A percentile compares a stretch with the other conserved stretches of the same genome.
Conservation (phyloP, 768 basidiomycete species). For the Collybia mongolica region DNA sequence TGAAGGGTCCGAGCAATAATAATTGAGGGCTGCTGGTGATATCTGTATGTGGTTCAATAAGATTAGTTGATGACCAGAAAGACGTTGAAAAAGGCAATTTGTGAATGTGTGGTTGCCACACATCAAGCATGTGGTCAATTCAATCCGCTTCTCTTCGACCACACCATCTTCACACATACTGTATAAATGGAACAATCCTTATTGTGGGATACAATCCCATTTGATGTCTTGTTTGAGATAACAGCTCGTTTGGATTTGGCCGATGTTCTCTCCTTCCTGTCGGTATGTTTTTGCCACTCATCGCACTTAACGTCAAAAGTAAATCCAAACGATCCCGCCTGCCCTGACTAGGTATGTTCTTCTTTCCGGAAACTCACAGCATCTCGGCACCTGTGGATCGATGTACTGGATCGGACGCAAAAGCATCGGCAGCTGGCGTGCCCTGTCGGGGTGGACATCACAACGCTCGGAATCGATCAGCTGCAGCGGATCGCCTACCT, state of each 20-base stretch:
- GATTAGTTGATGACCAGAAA: too few species aligned
- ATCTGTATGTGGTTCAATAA: too few species aligned
- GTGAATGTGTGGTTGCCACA: too few species aligned
- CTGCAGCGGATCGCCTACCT: constrained; percentile 8
- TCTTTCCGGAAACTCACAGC: constrained; percentile 7
- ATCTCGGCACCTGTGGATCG: constrained; percentile 12
- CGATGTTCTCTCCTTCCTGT: constrained; percentile 10
- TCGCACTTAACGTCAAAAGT: too few species aligned
- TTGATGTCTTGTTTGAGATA: constrained; percentile 7
- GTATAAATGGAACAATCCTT: too few species aligned
- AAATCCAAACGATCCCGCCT: not conserved
- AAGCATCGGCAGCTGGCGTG: constrained; percentile 7
- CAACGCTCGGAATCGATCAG: constrained; percentile 4
- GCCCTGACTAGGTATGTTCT: constrained; percentile 11
- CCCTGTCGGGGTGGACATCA: constrained; percentile 6
- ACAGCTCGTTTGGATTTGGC: constrained; percentile 6
- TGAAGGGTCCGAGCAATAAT: too few species aligned
- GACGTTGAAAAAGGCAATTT: too few species aligned
- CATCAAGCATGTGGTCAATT: too few species aligned
- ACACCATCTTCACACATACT: too few species aligned
- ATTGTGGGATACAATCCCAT: not conserved
- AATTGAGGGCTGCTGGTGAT: too few species aligned
- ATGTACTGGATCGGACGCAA: constrained; percentile 5
- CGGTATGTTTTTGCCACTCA: not conserved
- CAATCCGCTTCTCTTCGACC: too few species aligned